Evolutionary conservation across 257 asterid species (phyloP), one percentile per base, ranked within the genome.

Genomic region (Vinca minor): DNA sequence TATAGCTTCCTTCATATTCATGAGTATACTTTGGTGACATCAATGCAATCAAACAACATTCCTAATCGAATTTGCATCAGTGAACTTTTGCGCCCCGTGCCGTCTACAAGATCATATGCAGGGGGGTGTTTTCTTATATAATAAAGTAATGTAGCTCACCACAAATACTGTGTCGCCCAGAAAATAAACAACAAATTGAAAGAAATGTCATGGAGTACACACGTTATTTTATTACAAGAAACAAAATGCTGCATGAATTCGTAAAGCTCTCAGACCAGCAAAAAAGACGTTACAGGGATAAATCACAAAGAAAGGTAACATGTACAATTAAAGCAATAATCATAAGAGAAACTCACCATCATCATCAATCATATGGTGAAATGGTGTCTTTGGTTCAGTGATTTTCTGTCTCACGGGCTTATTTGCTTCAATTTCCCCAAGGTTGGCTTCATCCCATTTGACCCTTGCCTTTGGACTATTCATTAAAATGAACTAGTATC

Each of bases 361-460:
- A 23, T 78, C 96, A 47, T 86, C 92, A 63, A 85, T 76, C 97
- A 89, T 93, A 74, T 81, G 86, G 77, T 93, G 99, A 73, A 83
- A 93, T 41, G 97, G 97, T 34, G 97, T 91, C 93, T 91, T 87
- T n/a, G 97, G 97, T 78, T 91, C 97, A 25, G 95, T 91, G 68
- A 91, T 91, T 75, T 91, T 91, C 85, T 87, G 97, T 71, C 97
- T 84, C 53, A 81, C 96, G 26, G 97, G 97, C 74, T 90, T 87
- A 71, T 87, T 89, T 62, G 96, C 91, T 81, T 93, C 99, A 38
- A 93, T 93, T 73, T 93, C 96, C 29, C 83, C 95, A 70, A 93
- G 61, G 68, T 89, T 93, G 73, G 68, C 80, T 77, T 93, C 99
- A 74, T 93, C 78, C 99, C 97, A 89, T 70, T 63, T 74, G 72